A percentile compares a stretch with the other conserved stretches of the same genome.
These are phyloP conservation scores for Agastache rugosa DNA, from an alignment of 257 asterid species.

Conservation along the genomic window DNA sequence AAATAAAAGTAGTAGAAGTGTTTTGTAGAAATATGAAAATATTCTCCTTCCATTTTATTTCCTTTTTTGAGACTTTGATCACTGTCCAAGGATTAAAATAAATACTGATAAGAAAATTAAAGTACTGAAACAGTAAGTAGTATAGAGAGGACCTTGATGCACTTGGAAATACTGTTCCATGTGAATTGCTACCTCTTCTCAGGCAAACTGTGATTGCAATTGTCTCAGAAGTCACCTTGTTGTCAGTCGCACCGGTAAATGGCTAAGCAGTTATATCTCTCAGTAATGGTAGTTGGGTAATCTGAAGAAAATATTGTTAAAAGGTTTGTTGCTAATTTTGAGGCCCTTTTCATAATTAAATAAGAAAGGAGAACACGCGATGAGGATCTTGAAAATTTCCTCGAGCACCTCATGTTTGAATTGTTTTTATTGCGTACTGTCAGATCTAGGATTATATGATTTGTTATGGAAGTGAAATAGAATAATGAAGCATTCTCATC, in stretches of 20 bases:
- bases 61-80: background rate
- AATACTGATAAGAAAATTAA: background rate
- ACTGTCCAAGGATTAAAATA: background rate
- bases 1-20: background rate
- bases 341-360: background rate
- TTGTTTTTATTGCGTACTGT: background rate
- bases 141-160: background rate
- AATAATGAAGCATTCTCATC: background rate
- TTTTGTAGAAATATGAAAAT: background rate
- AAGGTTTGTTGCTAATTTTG: background rate
- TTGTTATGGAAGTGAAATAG: background rate
- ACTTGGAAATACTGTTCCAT: background rate
- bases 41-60: background rate
- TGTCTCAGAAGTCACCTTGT: background rate
- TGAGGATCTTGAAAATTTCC: background rate
- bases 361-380: background rate
- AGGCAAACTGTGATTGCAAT: background rate
- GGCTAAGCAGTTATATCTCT: background rate
- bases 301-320: background rate
- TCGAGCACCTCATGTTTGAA: background rate
- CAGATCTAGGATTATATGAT: slow-evolving; percentile 1
- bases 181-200: background rate
- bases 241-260: background rate
- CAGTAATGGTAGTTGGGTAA: background rate
- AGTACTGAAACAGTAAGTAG: background rate